phyloP scores from a whole-genome alignment of 23 red algal genomes.

The Gracilariopsis chorda region DNA sequence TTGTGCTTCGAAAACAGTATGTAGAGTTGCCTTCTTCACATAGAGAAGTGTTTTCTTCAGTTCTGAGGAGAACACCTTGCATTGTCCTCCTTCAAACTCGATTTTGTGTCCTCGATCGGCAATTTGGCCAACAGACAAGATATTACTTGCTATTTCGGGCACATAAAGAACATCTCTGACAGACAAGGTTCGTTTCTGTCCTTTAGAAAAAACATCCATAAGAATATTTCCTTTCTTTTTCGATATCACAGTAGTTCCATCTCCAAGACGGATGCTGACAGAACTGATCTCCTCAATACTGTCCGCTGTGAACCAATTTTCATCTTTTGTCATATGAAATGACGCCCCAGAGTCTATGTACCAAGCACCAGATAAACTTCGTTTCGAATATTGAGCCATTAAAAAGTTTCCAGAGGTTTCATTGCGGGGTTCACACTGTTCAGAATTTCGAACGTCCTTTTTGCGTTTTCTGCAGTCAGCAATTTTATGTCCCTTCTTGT shows the following conservation, averaged over 20 bases:
- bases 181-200: background rate
- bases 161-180: background rate
- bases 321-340: background rate
- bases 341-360: background rate
- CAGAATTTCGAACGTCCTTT: background rate
- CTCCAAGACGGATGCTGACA: background rate
- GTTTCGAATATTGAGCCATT: background rate
- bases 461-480: background rate
- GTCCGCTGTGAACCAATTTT: background rate
- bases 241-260: background rate
- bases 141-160: background rate
- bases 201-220: background rate
- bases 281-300: background rate
- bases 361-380: background rate
- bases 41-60: background rate
- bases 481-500: slow-evolving; percentile 30
- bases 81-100: background rate
- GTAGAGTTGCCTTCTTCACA: background rate
- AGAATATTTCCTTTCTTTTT: background rate
- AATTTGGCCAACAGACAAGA: background rate
- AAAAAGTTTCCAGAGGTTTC: background rate
- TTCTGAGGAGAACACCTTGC: background rate
- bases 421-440: background rate
- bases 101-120: background rate
- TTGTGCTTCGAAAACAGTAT: background rate